phyloP scores from a whole-genome alignment of 176 grass and related monocot species.

The Cenchrus fungigraminus region DNA sequence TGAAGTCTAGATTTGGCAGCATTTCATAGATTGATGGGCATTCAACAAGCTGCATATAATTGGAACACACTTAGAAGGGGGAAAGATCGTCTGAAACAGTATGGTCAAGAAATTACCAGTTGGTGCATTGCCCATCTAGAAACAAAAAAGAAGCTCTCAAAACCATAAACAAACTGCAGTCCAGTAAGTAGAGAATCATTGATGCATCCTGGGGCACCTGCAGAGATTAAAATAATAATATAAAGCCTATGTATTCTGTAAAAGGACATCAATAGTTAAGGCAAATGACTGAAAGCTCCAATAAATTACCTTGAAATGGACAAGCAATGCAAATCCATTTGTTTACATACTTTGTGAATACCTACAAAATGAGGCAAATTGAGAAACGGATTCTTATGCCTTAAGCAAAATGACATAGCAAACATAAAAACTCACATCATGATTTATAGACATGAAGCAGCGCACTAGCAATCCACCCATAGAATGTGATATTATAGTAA shows the following conservation, averaged over 20 bases:
- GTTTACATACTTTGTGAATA: slow-evolving; percentile 82
- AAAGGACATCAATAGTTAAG: neutral
- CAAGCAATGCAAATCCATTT: slow-evolving; percentile 99
- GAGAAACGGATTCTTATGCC: slow-evolving; percentile 3
- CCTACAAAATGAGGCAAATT: slow-evolving; percentile 42
- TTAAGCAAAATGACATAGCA: slow-evolving; percentile 11
- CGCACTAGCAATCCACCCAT: slow-evolving; percentile 95
- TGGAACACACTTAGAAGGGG: slow-evolving; percentile 1
- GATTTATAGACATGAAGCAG: slow-evolving; percentile 85
- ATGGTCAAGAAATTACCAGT: slow-evolving; percentile 68
- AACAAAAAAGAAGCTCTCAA: slow-evolving; percentile 98
- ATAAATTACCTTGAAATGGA: slow-evolving; percentile 89
- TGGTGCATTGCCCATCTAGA: slow-evolving; percentile 96
- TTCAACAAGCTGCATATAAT: slow-evolving; percentile 67
- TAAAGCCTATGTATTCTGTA: slow-evolving; percentile 12
- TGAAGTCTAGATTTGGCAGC: slow-evolving; percentile 80
- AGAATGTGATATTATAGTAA: slow-evolving; percentile 94
- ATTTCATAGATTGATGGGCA: slow-evolving; percentile 95
- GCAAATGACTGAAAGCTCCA: slow-evolving; percentile 9
- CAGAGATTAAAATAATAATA: slow-evolving; percentile 38
- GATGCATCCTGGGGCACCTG: slow-evolving; percentile 96
- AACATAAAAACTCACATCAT: slow-evolving; percentile 73
- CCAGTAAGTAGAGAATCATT: slow-evolving; percentile 96
- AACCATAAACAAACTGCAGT: slow-evolving; percentile 95
- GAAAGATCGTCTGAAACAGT: neutral